phyloP scores from a whole-genome alignment of 192 early-diverging fungal species.

The Blastocladiella britannica region DNA sequence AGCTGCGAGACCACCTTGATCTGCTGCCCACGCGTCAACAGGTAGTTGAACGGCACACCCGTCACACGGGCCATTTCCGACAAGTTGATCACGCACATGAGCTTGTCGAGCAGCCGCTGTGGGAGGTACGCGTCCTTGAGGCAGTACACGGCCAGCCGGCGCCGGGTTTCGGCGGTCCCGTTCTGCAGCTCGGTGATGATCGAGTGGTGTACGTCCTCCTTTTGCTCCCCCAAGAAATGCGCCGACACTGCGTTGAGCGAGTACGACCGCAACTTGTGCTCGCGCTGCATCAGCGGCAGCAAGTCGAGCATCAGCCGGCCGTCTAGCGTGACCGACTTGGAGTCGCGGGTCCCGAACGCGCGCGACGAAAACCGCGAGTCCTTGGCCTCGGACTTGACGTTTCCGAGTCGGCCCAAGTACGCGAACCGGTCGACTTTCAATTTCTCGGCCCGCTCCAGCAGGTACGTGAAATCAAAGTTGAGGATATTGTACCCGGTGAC shows the following conservation, averaged over 20 bases:
- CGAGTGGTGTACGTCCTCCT: slow-evolving; percentile 96
- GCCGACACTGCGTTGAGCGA: slow-evolving; percentile 89
- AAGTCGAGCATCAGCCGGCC: slow-evolving; percentile 87
- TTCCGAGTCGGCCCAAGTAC: slow-evolving; percentile 57
- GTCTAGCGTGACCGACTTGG: slow-evolving; percentile 68
- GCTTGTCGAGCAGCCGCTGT: slow-evolving; percentile 81
- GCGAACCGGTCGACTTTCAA: slow-evolving; percentile 58
- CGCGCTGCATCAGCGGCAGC: slow-evolving; percentile 80
- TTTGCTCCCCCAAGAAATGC: slow-evolving; percentile 90
- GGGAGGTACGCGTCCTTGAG: slow-evolving; percentile 93
- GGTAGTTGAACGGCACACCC: slow-evolving; percentile 83
- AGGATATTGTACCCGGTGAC: slow-evolving; percentile 91
- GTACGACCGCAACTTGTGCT: slow-evolving; percentile 87
- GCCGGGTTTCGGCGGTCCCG: slow-evolving; percentile 78
- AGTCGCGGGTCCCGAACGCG: slow-evolving; percentile 80
- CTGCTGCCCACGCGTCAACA: slow-evolving; percentile 85
- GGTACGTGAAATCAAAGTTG: slow-evolving; percentile 93
- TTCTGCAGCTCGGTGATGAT: slow-evolving; percentile 96
- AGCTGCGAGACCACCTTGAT: slow-evolving; percentile 96
- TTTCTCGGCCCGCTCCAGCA: slow-evolving; percentile 68
- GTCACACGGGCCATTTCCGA: slow-evolving; percentile 98
- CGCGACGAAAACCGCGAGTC: slow-evolving; percentile 77
- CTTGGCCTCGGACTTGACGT: slow-evolving; percentile 42
- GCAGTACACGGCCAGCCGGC: slow-evolving; percentile 89
- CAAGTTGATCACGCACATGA: slow-evolving; percentile 91